Evolutionary conservation across 352 stramenopile species (phyloP), one percentile per base, ranked within the genome.

Genomic region (Pythium dissotocum): DNA sequence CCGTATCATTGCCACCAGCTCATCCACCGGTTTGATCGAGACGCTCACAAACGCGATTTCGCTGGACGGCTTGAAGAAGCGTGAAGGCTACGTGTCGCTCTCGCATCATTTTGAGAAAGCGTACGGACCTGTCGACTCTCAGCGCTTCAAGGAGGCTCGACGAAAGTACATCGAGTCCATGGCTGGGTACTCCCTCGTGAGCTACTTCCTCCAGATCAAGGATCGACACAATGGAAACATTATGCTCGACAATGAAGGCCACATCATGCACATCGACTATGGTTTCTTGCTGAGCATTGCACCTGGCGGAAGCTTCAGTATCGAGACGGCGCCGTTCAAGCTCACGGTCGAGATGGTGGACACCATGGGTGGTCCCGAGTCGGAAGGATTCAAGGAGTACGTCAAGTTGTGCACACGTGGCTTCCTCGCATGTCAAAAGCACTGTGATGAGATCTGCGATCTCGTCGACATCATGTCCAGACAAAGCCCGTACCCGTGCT

Each of bases 211-310:
- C 32, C 96, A 98, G 70, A 94, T 99, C 73, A 99, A 99, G 75
- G 98, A 99, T 82, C 91, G 97, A 7, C 98, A 99, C 91, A 99
- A 99, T 67, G 98, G 97, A 44, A 99, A 99, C 73, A 99, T 99
- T 55, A 99, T 99, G 93, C 90, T 99, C 57, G 97, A 99, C 79
- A 98, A 93, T 52, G 87, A 97, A 79, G 98, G 98, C 14, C 97
- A 98, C 76, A 88, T 99, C 10, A 98, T 99, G 67, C 97, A 99
- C 79, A 99, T 99, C 69, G 98, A 99, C 77, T 99, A 99, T 83
- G 98, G 98, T 8, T 99, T 99, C 77, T 81, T 99, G 44, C 93
- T 99, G 61, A 97, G 97, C 28, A 99, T 99, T 83, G 98, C 96
- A 35, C 98, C 98, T 1, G 98, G 98, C 67, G 97, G 98, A 64